These are phyloP conservation scores for Fusarium humuli DNA, from an alignment of 2,329 filamentous ascomycete genomes.

Conservation along the genomic window DNA sequence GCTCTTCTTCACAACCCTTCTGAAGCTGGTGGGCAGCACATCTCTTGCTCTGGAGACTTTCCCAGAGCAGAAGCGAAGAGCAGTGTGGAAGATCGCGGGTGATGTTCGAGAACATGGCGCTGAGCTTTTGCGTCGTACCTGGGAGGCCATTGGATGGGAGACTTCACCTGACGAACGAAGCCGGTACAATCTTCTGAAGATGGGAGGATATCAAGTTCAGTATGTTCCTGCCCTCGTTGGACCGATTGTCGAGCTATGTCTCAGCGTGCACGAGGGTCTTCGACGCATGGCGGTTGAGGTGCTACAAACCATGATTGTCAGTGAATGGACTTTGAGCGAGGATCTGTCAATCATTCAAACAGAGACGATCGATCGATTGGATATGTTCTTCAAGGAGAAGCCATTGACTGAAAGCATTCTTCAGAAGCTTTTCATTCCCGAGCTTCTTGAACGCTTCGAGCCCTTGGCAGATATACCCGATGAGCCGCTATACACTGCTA, in stretches of 20 bases:
- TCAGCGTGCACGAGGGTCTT: slow-evolving; percentile 94
- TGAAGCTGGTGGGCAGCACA: slow-evolving; percentile 90
- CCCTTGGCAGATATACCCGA: slow-evolving; percentile 73
- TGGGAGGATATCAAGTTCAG: slow-evolving; percentile 98
- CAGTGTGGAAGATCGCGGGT: slow-evolving; percentile 98
- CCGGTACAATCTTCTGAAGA: slow-evolving; percentile 81
- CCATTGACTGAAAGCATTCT: slow-evolving; percentile 87
- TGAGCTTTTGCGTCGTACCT: slow-evolving; percentile 83
- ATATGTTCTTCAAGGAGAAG: slow-evolving; percentile 89
- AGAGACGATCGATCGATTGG: slow-evolving; percentile 95
- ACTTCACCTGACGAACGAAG: slow-evolving; percentile 81
- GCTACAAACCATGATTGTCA: slow-evolving; percentile 96
- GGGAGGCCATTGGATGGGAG: slow-evolving; percentile 98
- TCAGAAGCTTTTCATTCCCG: slow-evolving; percentile 91
- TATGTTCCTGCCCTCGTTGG: slow-evolving; percentile 94
- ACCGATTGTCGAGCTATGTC: slow-evolving; percentile 91
- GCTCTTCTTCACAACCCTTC: slow-evolving; percentile 86
- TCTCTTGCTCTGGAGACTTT: slow-evolving; percentile 94
- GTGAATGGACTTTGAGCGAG: slow-evolving; percentile 96
- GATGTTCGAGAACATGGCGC: slow-evolving; percentile 94
- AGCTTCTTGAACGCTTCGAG: slow-evolving; percentile 84
- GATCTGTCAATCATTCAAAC: slow-evolving; percentile 92
- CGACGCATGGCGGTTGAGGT: slow-evolving; percentile 92
- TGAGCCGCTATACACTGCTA: slow-evolving; percentile 79
- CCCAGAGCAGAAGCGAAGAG: slow-evolving; percentile 93